phyloP scores from a whole-genome alignment of 148 eudicot genomes.

The Nyssa sinensis region DNA sequence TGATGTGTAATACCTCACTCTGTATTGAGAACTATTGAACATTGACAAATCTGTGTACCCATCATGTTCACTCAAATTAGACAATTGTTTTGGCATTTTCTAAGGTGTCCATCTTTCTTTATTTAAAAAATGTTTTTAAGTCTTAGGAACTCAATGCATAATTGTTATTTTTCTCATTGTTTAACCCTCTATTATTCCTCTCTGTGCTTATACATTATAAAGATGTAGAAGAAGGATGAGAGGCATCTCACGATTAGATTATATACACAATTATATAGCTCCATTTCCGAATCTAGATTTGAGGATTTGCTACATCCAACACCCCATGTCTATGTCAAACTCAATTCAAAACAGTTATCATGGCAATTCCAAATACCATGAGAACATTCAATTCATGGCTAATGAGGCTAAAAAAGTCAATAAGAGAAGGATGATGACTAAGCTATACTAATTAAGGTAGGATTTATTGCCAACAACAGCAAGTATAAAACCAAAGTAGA shows the following conservation, averaged over 20 bases:
- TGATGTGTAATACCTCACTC: not conserved
- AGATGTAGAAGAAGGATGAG: not conserved
- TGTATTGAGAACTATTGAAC: not conserved
- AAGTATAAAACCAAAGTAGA: not conserved
- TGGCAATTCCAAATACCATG: not conserved
- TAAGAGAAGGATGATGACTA: not conserved
- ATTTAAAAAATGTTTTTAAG: not conserved
- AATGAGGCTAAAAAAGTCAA: not conserved
- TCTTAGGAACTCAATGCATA: not conserved
- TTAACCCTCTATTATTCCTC: not conserved
- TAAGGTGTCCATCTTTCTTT: not conserved
- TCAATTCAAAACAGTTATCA: not conserved
- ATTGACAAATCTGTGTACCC: too few species aligned
- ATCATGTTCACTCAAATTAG: not conserved
- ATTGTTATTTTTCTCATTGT: not conserved
- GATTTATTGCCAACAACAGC: too few species aligned
- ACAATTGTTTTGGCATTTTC: not conserved
- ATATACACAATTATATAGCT: too few species aligned
- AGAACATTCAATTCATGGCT: not conserved
- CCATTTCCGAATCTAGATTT: not conserved
- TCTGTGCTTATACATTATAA: not conserved
- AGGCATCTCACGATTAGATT: not conserved
- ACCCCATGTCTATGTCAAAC: not conserved
- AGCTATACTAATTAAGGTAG: too few species aligned
- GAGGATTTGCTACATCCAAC: not conserved